Percentiles rank a stretch among this genome's conserved stretches.
phyloP scores from a whole-genome alignment of 805 yeast species.

The Komagataella pastoris region DNA sequence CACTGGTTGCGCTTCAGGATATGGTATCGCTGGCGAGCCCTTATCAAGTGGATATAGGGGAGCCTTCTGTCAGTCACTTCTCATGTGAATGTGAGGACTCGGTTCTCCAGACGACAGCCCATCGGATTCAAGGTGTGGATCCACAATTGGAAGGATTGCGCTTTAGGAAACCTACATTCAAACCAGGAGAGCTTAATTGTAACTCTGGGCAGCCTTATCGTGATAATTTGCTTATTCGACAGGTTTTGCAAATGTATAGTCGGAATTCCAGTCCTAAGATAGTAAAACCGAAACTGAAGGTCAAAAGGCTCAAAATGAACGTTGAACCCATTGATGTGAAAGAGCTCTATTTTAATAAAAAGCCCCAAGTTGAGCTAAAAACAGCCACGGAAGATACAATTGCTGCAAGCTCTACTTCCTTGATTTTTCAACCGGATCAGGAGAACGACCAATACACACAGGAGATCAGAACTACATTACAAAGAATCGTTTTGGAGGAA shows the following conservation, averaged over 20 bases:
- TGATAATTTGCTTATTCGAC: not conserved
- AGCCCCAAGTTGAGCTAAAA: not conserved
- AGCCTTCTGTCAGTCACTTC: not conserved
- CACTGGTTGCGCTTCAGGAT: not conserved
- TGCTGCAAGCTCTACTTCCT: not conserved
- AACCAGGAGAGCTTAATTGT: conserved; percentile 1
- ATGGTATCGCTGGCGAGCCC: not conserved
- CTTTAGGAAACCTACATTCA: conserved; percentile 22
- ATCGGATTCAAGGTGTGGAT: conserved; percentile 11
- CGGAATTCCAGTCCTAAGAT: conserved; percentile 8
- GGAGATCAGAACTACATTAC: not conserved
- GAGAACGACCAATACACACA: not conserved
- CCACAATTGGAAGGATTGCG: conserved; percentile 8
- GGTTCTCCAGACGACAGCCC: not conserved
- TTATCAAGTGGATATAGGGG: not conserved
- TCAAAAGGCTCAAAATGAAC: conserved; percentile 12
- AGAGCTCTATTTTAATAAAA: not conserved
- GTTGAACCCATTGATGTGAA: conserved; percentile 2
- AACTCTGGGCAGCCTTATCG: not conserved
- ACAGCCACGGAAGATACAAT: conserved; percentile 1
- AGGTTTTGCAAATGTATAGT: conserved; percentile 1
- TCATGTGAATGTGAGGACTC: not conserved
- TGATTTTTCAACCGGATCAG: not conserved
- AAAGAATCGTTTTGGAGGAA: not conserved
- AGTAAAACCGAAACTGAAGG: conserved; percentile 14